Evolutionary conservation across 108 stramenopile genomes (phyloP), one percentile per base, ranked within the genome.

Genomic region (Nitzschia palea): DNA sequence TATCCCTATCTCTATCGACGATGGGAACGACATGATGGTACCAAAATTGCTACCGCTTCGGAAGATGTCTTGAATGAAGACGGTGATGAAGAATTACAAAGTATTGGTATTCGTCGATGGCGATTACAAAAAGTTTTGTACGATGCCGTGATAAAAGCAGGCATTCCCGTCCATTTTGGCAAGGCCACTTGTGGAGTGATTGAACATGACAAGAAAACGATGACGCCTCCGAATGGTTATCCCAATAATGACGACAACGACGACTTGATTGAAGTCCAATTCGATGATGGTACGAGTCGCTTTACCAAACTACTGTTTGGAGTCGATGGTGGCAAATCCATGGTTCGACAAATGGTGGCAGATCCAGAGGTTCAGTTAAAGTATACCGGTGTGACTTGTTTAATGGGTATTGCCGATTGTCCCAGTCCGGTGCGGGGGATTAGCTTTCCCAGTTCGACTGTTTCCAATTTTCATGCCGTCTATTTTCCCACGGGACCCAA

Each of bases 21-120:
- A 17, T 87, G 86, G 86, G 75, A 80, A 67, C 63, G 82, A 28
- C 86, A 87, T 55, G 86, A 87, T 68, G 86, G 86, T 0, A 68
- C 71, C 2, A 72, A 80, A 75, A 80, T 87, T 44, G 80, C 80
- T 0, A 68, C 70, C 40, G 80, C 82, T 0, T n/a, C 74, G 8
- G 86, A 87, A 75, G 64, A 76, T 53, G 77, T 76, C 45, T 44
- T 87, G 22, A 12, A 8, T 9, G 44, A 22, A 18, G 31, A 14
- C 5, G 45, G 25, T 10, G 62, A 63, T 12, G 31, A 80, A 25
- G 77, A 81, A 18, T 55, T 87, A 32, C 27, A 53, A 25, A 76
- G 72, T 55, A 17, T 86, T 1, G 86, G 86, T 8, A 86, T 86
- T 31, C 76, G 81, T 12, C 68, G 86, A 32, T 86, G 82, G 82